Conservation (phyloP, 257 asterid species). For the Solanum chiquidenum region DNA sequence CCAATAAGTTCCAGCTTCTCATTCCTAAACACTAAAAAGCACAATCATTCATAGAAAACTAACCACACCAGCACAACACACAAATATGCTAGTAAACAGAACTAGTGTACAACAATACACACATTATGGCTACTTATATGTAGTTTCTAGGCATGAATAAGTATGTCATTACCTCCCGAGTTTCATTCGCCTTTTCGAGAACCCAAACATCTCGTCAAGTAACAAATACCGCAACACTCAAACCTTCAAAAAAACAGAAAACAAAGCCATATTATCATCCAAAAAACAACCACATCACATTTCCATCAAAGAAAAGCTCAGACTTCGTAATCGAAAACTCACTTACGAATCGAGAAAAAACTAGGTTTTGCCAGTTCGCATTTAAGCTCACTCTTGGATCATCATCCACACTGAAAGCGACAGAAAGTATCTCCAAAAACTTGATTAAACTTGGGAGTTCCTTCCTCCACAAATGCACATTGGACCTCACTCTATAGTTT, state of each 20-base stretch:
- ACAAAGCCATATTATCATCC: not conserved
- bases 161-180: slow-evolving; percentile 52
- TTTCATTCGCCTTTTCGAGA: slow-evolving; percentile 74
- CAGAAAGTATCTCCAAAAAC: not conserved
- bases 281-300: not conserved
- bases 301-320: not conserved
- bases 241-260: slow-evolving; percentile 10
- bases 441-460: not conserved
- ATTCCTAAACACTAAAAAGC: not conserved
- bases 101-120: not conserved
- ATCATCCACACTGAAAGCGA: not conserved
- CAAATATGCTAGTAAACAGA: not conserved
- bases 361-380: not conserved
- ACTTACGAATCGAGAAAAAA: not conserved
- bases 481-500: not conserved
- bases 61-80: not conserved
- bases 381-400: not conserved
- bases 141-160: not conserved
- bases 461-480: not conserved
- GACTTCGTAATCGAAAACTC: not conserved
- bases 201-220: slow-evolving; percentile 58
- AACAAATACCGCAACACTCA: slow-evolving; percentile 3
- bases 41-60: not conserved
- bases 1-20: not conserved
- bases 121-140: not conserved